Conservation (phyloP, 2,329 filamentous ascomycete genomes). For the Beauveria pseudobassiana region DNA sequence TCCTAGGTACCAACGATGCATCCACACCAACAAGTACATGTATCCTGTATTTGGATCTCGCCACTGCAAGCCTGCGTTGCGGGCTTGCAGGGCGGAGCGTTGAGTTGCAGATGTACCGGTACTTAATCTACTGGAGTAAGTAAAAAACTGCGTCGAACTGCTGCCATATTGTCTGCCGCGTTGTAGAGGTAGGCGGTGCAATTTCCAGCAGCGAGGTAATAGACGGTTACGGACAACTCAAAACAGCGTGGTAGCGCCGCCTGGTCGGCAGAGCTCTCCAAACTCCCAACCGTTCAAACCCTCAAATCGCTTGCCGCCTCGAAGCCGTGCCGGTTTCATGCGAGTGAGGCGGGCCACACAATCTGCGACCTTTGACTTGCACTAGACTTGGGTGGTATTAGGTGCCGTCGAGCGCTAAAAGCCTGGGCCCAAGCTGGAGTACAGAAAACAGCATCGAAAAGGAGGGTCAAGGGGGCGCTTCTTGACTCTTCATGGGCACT, state of each 20-base stretch:
- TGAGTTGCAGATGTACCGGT: not conserved
- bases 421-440: not conserved
- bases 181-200: not conserved
- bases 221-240: not conserved
- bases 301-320: not conserved
- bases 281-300: not conserved
- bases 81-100: not conserved
- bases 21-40: conserved; percentile 1
- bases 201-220: no score
- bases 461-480: not conserved
- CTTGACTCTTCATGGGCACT: not conserved
- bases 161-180: not conserved
- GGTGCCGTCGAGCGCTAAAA: not conserved
- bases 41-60: conserved; percentile 6
- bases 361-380: not conserved
- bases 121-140: not conserved
- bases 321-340: conserved; percentile 4
- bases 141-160: not conserved
- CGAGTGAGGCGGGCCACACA: not conserved
- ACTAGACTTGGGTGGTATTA: not conserved
- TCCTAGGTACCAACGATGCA: not conserved
- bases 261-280: no score
- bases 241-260: not conserved
- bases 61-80: not conserved
- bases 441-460: not conserved